Percentiles rank a stretch among this genome's conserved stretches.
phyloP scores from a whole-genome alignment of 1,139 yeast genomes.

The Blastobotrys capitulatus region DNA sequence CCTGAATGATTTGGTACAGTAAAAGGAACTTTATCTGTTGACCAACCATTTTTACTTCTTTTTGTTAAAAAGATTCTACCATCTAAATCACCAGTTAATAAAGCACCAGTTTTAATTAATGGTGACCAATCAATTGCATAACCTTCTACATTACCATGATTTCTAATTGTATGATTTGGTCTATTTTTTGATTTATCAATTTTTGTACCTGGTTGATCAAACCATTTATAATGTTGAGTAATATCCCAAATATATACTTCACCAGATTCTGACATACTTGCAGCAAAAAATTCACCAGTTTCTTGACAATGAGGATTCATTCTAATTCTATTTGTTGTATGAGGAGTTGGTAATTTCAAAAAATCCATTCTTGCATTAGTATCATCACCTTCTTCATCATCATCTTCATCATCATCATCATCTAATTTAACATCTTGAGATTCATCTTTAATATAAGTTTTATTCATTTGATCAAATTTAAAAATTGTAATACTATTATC shows the following conservation, averaged over 20 bases:
- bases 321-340: constrained; percentile 86
- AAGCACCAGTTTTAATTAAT: constrained; percentile 66
- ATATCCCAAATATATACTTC: constrained; percentile 83
- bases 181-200: constrained; percentile 73
- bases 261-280: constrained; percentile 86
- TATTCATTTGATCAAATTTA: constrained; percentile 74
- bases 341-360: constrained; percentile 67
- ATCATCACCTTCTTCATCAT: constrained; percentile 64
- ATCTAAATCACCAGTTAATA: constrained; percentile 82
- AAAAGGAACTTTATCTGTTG: constrained; percentile 80
- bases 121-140: constrained; percentile 98
- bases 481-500: constrained; percentile 85
- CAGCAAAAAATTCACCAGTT: constrained; percentile 80
- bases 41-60: constrained; percentile 76
- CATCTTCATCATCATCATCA: constrained; percentile 69
- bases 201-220: constrained; percentile 80
- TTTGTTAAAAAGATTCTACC: constrained; percentile 78
- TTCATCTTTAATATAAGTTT: constrained; percentile 79
- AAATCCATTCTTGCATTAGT: constrained; percentile 84
- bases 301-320: constrained; percentile 72
- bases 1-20: constrained; percentile 28
- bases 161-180: constrained; percentile 78
- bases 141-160: constrained; percentile 95
- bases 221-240: constrained; percentile 71
- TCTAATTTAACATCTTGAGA: constrained; percentile 68